Conservation (phyloP, 2,329 filamentous ascomycete genomes). For the Colletotrichum costaricense region DNA sequence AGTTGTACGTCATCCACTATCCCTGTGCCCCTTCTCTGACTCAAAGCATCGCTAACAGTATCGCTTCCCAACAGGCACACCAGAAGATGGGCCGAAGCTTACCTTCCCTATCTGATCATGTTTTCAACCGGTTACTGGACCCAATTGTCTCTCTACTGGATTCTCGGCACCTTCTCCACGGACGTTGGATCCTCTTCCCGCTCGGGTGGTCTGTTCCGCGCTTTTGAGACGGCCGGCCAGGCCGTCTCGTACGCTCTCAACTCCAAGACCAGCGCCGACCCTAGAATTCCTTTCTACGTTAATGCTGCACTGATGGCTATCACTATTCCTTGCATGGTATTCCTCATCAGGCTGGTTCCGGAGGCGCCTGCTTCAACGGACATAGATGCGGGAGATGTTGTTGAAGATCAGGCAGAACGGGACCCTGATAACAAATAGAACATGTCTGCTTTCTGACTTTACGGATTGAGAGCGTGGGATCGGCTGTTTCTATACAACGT, state of each 20-base stretch:
- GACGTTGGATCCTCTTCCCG: conserved; percentile 45
- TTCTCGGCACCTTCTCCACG: conserved; percentile 48
- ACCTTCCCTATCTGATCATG: conserved; percentile 21
- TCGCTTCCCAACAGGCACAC: background rate
- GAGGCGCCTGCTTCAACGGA: conserved; percentile 18
- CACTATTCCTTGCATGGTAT: conserved; percentile 18
- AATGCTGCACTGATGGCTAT: conserved; percentile 7
- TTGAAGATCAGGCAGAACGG: background rate
- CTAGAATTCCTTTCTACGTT: background rate
- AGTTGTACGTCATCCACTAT: background rate
- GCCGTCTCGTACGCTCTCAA: conserved; percentile 45
- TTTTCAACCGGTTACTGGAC: conserved; percentile 25
- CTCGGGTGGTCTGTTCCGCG: conserved; percentile 43
- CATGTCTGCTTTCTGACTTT: background rate
- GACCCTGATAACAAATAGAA: background rate
- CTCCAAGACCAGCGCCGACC: conserved; percentile 35
- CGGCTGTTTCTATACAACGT: background rate
- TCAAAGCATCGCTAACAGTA: background rate
- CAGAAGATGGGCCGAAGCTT: conserved; percentile 25
- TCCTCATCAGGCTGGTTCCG: conserved; percentile 19
- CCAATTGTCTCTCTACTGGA: conserved; percentile 47
- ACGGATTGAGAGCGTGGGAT: no score
- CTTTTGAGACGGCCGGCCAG: conserved; percentile 44
- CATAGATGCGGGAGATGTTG: conserved; percentile 16
- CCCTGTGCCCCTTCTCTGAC: no score